Percentiles rank a stretch among this genome's conserved stretches.
These are phyloP conservation scores for Leccinum longicurvipes DNA, from an alignment of 768 basidiomycete species.

Conservation along the genomic window DNA sequence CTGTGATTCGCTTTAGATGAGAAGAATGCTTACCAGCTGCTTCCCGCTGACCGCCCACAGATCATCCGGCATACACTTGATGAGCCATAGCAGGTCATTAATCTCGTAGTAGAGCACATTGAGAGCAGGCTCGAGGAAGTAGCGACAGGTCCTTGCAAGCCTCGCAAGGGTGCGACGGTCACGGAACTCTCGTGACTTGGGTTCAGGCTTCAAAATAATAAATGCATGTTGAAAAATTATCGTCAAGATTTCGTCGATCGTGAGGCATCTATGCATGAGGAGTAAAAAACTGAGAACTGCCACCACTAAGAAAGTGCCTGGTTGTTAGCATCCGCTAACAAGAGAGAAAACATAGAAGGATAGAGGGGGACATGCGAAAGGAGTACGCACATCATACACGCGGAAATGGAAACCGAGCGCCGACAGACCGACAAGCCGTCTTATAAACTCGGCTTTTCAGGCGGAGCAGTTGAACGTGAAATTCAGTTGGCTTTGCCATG, in stretches of 20 bases:
- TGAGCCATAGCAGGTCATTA: conserved; percentile 30
- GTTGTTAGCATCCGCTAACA: neutral
- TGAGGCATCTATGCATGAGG: conserved; percentile 33
- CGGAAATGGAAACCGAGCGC: conserved; percentile 14
- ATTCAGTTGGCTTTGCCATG: conserved; percentile 2
- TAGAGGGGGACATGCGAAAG: neutral
- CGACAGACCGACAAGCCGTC: neutral
- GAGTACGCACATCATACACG: conserved; percentile 25
- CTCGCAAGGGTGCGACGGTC: conserved; percentile 31
- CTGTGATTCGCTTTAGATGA: neutral
- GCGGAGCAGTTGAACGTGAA: conserved; percentile 19
- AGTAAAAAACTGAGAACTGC: conserved; percentile 10
- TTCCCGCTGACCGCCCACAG: conserved; percentile 32
- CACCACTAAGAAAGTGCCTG: conserved; percentile 7
- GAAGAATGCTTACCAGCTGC: conserved; percentile 21
- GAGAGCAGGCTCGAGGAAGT: conserved; percentile 32
- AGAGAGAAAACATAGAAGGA: neutral
- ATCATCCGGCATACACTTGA: conserved; percentile 31
- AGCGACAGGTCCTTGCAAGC: conserved; percentile 31
- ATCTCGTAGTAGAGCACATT: conserved; percentile 31
- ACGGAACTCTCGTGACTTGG: conserved; percentile 27
- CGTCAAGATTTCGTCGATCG: conserved; percentile 33
- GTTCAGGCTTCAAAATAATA: conserved; percentile 26
- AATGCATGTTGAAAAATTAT: conserved; percentile 31
- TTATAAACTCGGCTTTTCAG: conserved; percentile 17